Conservation (phyloP, 768 basidiomycete species). For the Boletus pseudopeckii region DNA sequence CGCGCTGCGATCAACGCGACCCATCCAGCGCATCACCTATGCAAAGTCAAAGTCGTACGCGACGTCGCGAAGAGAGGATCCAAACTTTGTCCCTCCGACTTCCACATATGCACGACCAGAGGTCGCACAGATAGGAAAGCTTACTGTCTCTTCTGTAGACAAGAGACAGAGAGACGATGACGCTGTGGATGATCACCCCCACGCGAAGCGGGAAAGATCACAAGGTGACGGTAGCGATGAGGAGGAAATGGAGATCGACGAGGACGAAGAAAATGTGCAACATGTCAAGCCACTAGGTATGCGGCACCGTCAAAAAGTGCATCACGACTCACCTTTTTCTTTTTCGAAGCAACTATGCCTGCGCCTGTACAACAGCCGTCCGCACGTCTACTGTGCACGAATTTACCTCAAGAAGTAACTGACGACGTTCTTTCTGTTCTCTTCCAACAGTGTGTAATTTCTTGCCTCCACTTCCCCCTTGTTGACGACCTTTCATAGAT, state of each 20-base stretch:
- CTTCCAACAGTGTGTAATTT: conserved; percentile 79
- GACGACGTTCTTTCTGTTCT: conserved; percentile 82
- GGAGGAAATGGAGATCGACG: conserved; percentile 94
- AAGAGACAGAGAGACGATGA: conserved; percentile 71
- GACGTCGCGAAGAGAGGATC: conserved; percentile 74
- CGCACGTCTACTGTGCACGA: conserved; percentile 69
- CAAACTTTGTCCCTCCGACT: conserved; percentile 72
- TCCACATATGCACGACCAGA: conserved; percentile 56
- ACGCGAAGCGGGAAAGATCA: conserved; percentile 66
- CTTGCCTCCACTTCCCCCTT: not conserved
- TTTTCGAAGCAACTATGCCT: conserved; percentile 39
- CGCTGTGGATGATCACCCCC: conserved; percentile 48
- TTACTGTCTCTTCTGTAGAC: conserved; percentile 38
- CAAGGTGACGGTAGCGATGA: conserved; percentile 65
- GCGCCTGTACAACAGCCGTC: conserved; percentile 53
- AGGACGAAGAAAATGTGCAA: conserved; percentile 66
- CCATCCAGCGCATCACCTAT: conserved; percentile 78
- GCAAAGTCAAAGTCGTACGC: conserved; percentile 89
- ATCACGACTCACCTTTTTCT: conserved; percentile 10
- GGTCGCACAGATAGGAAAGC: conserved; percentile 38
- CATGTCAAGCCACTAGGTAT: conserved; percentile 44
- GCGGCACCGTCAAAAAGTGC: conserved; percentile 26
- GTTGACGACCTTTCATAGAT: conserved; percentile 43
- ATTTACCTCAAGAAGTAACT: conserved; percentile 88
- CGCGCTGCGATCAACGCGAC: conserved; percentile 10